Base-by-base conservation (phyloP, 2,329 filamentous ascomycete genomes). In the Diaporthe vaccinii region DNA sequence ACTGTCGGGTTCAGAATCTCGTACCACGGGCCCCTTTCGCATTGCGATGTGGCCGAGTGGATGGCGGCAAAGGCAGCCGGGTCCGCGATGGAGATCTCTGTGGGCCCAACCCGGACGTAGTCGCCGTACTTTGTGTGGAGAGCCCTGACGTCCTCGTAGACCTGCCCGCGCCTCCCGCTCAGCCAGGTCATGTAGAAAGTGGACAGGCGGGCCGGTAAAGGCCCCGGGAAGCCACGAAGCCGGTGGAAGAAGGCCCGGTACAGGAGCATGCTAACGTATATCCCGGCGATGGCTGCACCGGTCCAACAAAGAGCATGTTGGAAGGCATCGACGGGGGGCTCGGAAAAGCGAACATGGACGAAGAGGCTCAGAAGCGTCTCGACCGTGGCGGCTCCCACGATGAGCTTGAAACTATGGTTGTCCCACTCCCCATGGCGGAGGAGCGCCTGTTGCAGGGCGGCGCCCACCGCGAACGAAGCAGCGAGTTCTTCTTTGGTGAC, bases 1-100 rank as follows among this genome's bases (percentile, higher is more conserved):
- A 78, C 53, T 2, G 79, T 74, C 5, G 83, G 83, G 17, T 80
- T 78, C 1, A 81, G 71, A 0, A 83, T 77, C 0, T 81, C 80
- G 74, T 84, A 84, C 81, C 81, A 84, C 0, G 81, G 81, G 0
- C 82, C 81, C 57, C 84, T 84, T 73, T 65, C 75, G 53, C 80
- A 82, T 3, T 79, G 81, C 8, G 78, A 83, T 41, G 78, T 77
- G 67, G 79, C 79, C 10, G 79, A 78, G 72, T 83, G 80, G 25
- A 84, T 79, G 12, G 76, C 76, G 25, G 78, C 74, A 22, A 84
- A 78, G 1, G 82, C 79, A 4, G 79, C 77, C 1, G 80, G 80
- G 34, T 81, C 78, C 55, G 78, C 78, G 34, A 84, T 80, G 20
- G 82, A 84, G 3, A 84, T 49, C 53, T 84, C 82, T 1, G 78